Evolutionary conservation across 208 protist genomes (phyloP), one percentile per base, ranked within the genome.

Genomic region (Trypanosoma conorhini): DNA sequence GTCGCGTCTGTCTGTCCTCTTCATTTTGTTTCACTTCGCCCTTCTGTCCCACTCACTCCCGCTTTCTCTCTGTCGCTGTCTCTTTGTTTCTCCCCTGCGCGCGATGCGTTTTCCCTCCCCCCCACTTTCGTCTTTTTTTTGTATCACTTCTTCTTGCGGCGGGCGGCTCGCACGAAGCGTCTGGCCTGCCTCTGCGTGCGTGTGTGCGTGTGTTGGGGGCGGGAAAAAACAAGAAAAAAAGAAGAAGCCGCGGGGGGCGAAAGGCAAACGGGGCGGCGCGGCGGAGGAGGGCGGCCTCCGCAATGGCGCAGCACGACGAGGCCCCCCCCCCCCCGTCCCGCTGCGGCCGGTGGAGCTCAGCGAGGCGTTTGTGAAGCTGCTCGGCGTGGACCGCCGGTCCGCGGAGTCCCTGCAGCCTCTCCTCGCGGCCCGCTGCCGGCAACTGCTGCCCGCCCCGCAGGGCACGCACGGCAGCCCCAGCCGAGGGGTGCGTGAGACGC

Each of bases 291-390:
- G n/a, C n/a, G n/a, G 17, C n/a, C 26, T 17, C 21, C 9, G 51
- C 51, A 24, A 12, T 56, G 51, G 38, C 31, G 24, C 54, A 59
- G 54, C 54, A 59, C 15, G 54, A 59, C 10, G 24, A 9, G 19
- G 24, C 54, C 5, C 7, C 24, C 17, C 22, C 24, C 40, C 22
- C n/a, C 30, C 38, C 21, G 19, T 35, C n/a, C 5, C 44, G 19
- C 17, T 57, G 28, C 19, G 15, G 7, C 35, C 65, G 4, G 21
- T 72, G 17, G n/a, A 72, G 33, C 67, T 72, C 4, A 72, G 31
- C 22, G 67, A 72, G 19, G 60, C 64, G 9, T 72, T 72, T 64
- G 30, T 72, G 54, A 30, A 42, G 33, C 40, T 72, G 8, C 40
- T 72, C 35, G 60, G 60, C 19, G 33, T 72, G 21, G 50, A 46